Percentiles rank a stretch among this genome's conserved stretches.
Evolutionary conservation across 2,329 filamentous ascomycete species (phyloP).

Genomic region (Plenodomus biglobosus): DNA sequence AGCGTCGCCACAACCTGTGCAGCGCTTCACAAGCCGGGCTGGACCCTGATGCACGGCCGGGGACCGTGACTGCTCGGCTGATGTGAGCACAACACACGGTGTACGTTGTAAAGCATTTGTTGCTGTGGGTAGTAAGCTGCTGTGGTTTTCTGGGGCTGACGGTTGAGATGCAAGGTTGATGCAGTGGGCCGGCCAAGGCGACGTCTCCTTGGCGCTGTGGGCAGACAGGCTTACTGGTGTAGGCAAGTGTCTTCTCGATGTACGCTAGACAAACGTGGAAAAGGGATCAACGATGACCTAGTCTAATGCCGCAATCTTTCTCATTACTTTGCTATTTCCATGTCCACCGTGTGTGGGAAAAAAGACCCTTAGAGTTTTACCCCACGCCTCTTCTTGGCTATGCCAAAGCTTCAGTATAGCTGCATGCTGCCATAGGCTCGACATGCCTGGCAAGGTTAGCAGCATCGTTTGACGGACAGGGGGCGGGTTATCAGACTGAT

Average conservation of each 20-base stretch:
- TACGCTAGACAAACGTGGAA: background rate
- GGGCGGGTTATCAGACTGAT: background rate
- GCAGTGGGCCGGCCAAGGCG: background rate
- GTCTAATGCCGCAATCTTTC: background rate
- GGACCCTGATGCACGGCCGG: background rate
- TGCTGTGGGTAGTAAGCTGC: too few species aligned
- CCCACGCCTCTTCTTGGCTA: too few species aligned
- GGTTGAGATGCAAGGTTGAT: background rate
- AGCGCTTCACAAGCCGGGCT: too few species aligned
- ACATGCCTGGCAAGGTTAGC: background rate
- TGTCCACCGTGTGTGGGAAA: too few species aligned
- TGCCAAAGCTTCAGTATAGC: too few species aligned
- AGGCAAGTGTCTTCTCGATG: background rate
- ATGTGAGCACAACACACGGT: background rate
- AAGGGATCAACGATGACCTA: background rate
- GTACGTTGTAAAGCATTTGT: too few species aligned
- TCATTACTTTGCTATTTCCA: background rate
- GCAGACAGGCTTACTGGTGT: background rate
- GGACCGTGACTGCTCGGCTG: background rate
- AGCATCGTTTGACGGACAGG: too few species aligned
- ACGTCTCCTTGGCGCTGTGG: background rate
- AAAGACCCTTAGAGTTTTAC: too few species aligned
- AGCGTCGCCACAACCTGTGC: background rate
- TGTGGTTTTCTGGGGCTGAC: background rate
- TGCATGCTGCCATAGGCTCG: too few species aligned